A percentile compares a stretch with the other conserved stretches of the same genome.
phyloP scores from a whole-genome alignment of 2,329 filamentous ascomycete species.

The Sporothrix globosa region DNA sequence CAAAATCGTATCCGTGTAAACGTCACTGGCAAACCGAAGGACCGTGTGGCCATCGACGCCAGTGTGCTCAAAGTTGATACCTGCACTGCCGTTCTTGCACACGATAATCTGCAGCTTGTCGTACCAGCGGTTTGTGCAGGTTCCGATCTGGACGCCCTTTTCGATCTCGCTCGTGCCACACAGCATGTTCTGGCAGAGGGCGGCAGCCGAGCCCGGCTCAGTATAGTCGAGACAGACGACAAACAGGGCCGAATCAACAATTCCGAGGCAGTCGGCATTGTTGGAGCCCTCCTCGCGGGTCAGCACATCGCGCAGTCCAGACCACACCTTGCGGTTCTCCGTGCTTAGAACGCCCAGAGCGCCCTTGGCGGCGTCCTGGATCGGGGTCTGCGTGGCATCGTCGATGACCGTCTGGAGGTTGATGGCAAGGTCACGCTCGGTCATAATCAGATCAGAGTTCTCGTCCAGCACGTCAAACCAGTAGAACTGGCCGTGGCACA shows the following conservation, averaged over 20 bases:
- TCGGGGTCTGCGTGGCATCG: slow-evolving; percentile 84
- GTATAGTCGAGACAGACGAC: slow-evolving; percentile 91
- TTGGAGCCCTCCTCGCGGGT: slow-evolving; percentile 86
- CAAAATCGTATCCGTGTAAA: slow-evolving; percentile 97
- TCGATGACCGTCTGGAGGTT: slow-evolving; percentile 92
- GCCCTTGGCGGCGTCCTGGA: slow-evolving; percentile 93
- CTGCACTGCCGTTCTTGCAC: slow-evolving; percentile 96
- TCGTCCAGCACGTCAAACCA: slow-evolving; percentile 98
- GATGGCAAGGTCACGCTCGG: slow-evolving; percentile 86
- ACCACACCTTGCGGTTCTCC: slow-evolving; percentile 96
- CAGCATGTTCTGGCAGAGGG: slow-evolving; percentile 97
- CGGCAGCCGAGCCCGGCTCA: slow-evolving; percentile 76
- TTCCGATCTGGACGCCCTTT: slow-evolving; percentile 92
- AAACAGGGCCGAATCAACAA: slow-evolving; percentile 93
- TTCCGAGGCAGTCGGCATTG: slow-evolving; percentile 93
- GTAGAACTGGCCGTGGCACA: slow-evolving; percentile 95
- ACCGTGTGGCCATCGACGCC: slow-evolving; percentile 98
- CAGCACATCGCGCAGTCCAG: slow-evolving; percentile 82
- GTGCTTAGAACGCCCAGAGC: slow-evolving; percentile 92
- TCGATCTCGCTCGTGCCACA: slow-evolving; percentile 92
- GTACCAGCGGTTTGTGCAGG: slow-evolving; percentile 98
- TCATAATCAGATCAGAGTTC: slow-evolving; percentile 95
- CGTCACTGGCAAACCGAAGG: slow-evolving; percentile 89
- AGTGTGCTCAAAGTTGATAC: slow-evolving; percentile 99
- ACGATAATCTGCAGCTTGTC: slow-evolving; percentile 99